Base-by-base conservation (phyloP, 177 flowering plant species). In the Vitis hybrid region DNA sequence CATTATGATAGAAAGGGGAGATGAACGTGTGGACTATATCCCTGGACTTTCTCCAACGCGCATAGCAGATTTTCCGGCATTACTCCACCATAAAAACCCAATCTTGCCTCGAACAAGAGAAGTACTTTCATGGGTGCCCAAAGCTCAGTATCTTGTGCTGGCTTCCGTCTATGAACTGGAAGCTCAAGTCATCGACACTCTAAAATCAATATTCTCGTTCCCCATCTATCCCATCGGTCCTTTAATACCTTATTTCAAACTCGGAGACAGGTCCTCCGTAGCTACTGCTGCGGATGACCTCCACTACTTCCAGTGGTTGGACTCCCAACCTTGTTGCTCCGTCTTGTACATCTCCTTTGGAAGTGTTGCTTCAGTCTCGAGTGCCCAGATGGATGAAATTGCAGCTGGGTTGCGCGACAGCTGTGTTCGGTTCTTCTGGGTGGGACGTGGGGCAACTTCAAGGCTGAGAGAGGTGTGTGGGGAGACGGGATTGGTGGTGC, bases 261-360 rank as follows among this genome's bases (percentile, higher is more conserved):
- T 75, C 59, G 35, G 49, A 17, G 60, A 76, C 10, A 59, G 54
- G 7, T 17, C 58, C 14, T 11, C 46, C 46, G 46, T 27, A 27
- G 30, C 59, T 11, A 17, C n/a, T 6, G 40, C 19, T 14, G 3
- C 10, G 18, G 49, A 52, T 60, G n/a, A 8, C 32, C 56, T 17
- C 15, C 10, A 65, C 49, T 74, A 84, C 74, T 48, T 79, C 24
- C 62, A 70, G 40, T 88, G 91, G 91, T 80, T 88, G 0, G 82
- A 86, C 52, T 68, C 60, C 15, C 81, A 78, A 52, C 78, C 78
- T 2, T 3, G 1, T 21, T 19, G 50, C 6, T 84, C 89, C 3
- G 91, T 85, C 11, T 62, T 90, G 59, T 88, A 87, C 55, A 73
- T 88, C 12, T 87, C 92, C 3, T 52, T 81, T 52, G 94, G 94